Evolutionary conservation across 306 rosid genomes (phyloP), one percentile per base, ranked within the genome.

Genomic region (Begonia loranthoides): DNA sequence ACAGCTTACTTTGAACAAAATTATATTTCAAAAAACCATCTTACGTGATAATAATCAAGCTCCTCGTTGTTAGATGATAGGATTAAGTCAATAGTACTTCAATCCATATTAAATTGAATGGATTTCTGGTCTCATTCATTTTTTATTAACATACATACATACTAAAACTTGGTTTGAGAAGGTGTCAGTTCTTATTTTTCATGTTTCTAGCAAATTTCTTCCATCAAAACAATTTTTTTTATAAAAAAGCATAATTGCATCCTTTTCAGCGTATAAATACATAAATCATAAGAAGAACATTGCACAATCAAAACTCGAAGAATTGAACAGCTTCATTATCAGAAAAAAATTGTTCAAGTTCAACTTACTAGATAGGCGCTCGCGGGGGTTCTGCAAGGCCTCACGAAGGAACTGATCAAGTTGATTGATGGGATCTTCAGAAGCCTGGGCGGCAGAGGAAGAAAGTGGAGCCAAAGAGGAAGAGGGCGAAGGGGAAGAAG

Each of bases 311-410:
- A 46, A 46, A 6, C 50, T 15, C 12, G 50, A 2, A 11, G 50
- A 46, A 46, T 11, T 46, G 15, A 46, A 5, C 10, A 39, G 43
- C 43, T 5, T 39, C 8, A 6, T 5, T 39, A 5, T 39, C 43
- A 39, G 10, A 39, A 39, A 5, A 5, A 5, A 39, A 39, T 6
- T 5, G 10, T 10, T 39, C 6, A 5, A 5, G 6, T 39, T 5
- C 43, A 39, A 10, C 85, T 57, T 67, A 90, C 97, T 62, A 3
- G 97, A 78, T 17, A 90, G 75, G 44, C 97, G 95, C 76, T 90
- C 95, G 15, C 97, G 80, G 62, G 95, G 95, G 73, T 90, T 90
- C 69, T 82, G 94, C 74, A 90, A 60, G 36, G 99, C 99, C 64
- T 90, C 99, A 13, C 92, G 87, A 40, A 90, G 87, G 60, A 90